Conservation (phyloP, 306 rosid genomes). For the Lablab purpureus region DNA sequence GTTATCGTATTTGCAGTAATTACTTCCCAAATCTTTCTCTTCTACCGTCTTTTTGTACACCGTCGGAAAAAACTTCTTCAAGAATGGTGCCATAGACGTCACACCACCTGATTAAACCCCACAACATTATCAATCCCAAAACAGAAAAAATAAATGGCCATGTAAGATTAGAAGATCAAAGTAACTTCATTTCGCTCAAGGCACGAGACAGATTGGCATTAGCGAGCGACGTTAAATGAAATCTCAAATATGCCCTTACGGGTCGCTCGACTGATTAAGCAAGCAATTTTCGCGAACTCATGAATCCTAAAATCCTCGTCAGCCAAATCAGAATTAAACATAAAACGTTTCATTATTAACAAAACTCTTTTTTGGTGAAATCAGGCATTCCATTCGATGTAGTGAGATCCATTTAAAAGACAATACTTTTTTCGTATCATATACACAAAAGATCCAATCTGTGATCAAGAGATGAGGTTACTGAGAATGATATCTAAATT, state of each 20-base stretch:
- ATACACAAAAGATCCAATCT: too few species aligned
- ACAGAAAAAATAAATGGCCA: too few species aligned
- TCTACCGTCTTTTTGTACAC: conserved; percentile 53
- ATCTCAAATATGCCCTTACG: background rate
- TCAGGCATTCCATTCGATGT: too few species aligned
- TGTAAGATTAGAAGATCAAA: too few species aligned
- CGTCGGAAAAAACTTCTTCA: conserved; percentile 71
- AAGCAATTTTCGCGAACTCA: background rate
- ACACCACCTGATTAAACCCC: conserved; percentile 63
- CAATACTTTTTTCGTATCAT: too few species aligned
- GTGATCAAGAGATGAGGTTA: too few species aligned
- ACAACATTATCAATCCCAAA: background rate
- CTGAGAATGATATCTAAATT: too few species aligned
- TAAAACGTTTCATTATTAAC: background rate
- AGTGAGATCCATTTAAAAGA: too few species aligned
- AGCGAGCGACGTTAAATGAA: background rate
- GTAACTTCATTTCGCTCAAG: background rate
- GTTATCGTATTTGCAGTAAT: conserved; percentile 78
- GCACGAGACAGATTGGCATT: background rate
- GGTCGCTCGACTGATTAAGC: background rate
- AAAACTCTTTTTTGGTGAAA: background rate
- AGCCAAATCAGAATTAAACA: background rate
- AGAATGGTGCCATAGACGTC: conserved; percentile 66
- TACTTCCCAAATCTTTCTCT: conserved; percentile 45
- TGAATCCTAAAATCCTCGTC: background rate